Percentiles rank a stretch among this genome's conserved stretches.
phyloP scores from a whole-genome alignment of 139 green algal species.

The Ulvella scutata region DNA sequence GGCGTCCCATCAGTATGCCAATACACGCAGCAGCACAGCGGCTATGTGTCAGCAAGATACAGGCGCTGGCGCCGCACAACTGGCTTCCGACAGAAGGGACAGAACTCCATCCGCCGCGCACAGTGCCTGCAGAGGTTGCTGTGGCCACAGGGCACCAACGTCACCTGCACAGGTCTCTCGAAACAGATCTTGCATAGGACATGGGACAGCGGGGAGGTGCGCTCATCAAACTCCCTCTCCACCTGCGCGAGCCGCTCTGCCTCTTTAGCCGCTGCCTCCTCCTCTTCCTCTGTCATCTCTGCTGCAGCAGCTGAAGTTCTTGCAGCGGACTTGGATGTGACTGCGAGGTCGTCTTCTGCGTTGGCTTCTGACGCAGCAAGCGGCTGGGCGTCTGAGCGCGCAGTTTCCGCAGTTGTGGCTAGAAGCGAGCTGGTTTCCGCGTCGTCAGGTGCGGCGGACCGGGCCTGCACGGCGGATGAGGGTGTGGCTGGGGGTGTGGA shows the following conservation, averaged over 20 bases:
- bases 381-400: too few species aligned
- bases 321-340: too few species aligned
- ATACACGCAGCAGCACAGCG: neutral
- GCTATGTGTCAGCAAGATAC: slow-evolving; percentile 9
- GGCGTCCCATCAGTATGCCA: too few species aligned
- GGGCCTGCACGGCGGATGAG: too few species aligned
- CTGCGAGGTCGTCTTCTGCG: too few species aligned
- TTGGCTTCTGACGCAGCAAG: too few species aligned
- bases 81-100: slow-evolving; percentile 55
- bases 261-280: neutral
- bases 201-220: neutral
- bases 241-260: neutral
- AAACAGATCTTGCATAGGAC: neutral
- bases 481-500: too few species aligned
- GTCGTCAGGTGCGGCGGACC: too few species aligned
- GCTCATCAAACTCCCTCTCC: neutral
- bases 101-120: slow-evolving; percentile 36
- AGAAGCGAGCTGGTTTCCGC: too few species aligned
- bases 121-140: slow-evolving; percentile 55
- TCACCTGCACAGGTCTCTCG: slow-evolving; percentile 31
- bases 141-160: slow-evolving; percentile 67
- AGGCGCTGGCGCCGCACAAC: slow-evolving; percentile 57
- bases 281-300: neutral
- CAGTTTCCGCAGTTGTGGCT: too few species aligned
- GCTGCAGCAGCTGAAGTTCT: too few species aligned